phyloP scores from a whole-genome alignment of 176 grass and related monocot genomes.

The Aegilops tauschii region DNA sequence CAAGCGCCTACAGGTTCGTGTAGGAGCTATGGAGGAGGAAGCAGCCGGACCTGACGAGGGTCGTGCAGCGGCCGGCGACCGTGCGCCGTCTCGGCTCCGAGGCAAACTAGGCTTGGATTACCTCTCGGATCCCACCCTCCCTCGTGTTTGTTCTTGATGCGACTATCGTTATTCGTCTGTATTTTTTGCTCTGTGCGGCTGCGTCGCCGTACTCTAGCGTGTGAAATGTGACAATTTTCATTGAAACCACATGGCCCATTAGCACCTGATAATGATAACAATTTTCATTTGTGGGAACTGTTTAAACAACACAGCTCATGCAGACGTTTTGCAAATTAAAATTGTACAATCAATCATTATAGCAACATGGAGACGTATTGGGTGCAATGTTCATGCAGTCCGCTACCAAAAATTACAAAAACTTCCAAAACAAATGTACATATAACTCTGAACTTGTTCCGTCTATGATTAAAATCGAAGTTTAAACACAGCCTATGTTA shows the following conservation, averaged over 20 bases:
- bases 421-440: neutral
- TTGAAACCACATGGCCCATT: neutral
- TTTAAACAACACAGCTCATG: neutral
- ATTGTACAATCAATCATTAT: no score
- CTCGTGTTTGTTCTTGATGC: neutral
- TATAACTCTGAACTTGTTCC: neutral
- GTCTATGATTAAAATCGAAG: neutral
- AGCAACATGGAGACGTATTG: neutral
- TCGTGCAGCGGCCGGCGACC: slow-evolving; percentile 62
- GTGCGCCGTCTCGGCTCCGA: slow-evolving; percentile 73
- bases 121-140: slow-evolving; percentile 3
- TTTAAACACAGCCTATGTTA: neutral
- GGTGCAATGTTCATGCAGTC: neutral
- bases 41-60: slow-evolving; percentile 67
- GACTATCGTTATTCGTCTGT: neutral
- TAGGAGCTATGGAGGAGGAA: slow-evolving; percentile 87
- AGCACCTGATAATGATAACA: no score
- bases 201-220: neutral
- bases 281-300: neutral
- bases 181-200: neutral
- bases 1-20: slow-evolving; percentile 81
- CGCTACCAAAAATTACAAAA: neutral
- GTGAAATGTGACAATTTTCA: neutral
- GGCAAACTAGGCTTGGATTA: slow-evolving; percentile 57
- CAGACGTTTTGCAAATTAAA: no score